A percentile compares a stretch with the other conserved stretches of the same genome.
These are phyloP conservation scores for Klebsormidium nitens DNA, from an alignment of 139 green algal species.

Conservation along the genomic window DNA sequence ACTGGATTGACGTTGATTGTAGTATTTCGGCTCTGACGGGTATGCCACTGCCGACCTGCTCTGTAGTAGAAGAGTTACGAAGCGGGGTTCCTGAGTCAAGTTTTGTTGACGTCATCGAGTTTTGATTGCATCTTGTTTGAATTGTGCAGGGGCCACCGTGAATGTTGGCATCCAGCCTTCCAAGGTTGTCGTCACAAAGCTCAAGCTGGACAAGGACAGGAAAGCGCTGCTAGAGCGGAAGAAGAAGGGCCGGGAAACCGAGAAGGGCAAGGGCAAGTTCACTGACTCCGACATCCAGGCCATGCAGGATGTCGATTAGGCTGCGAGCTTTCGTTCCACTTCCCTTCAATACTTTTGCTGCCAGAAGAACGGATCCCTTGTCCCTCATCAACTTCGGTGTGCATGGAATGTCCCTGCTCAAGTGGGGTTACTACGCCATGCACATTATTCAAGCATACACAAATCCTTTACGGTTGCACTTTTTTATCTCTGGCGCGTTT, in stretches of 20 bases:
- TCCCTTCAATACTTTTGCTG: no score
- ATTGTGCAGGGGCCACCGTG: constrained; percentile 77
- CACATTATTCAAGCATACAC: no score
- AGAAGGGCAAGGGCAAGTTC: constrained; percentile 79
- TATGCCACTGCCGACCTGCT: background rate
- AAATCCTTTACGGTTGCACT: no score
- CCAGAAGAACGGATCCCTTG: no score
- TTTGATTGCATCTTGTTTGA: background rate
- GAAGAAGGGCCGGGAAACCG: constrained; percentile 54
- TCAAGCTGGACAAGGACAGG: constrained; percentile 98
- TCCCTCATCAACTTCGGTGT: no score
- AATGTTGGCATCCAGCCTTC: constrained; percentile 93
- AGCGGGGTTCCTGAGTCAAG: background rate
- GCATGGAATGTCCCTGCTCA: no score
- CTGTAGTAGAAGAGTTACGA: constrained; percentile 7
- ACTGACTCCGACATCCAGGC: constrained; percentile 24
- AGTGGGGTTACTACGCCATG: no score
- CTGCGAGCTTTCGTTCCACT: no score
- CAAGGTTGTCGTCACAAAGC: constrained; percentile 98
- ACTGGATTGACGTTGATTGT: constrained; percentile 4
- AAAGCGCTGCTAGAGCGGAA: constrained; percentile 87
- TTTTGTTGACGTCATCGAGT: constrained; percentile 13
- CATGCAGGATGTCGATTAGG: constrained; percentile 43
- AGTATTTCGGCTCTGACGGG: background rate
- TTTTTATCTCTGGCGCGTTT: no score